phyloP scores from a whole-genome alignment of 164 flowering plant species.

The Buxus sempervirens region DNA sequence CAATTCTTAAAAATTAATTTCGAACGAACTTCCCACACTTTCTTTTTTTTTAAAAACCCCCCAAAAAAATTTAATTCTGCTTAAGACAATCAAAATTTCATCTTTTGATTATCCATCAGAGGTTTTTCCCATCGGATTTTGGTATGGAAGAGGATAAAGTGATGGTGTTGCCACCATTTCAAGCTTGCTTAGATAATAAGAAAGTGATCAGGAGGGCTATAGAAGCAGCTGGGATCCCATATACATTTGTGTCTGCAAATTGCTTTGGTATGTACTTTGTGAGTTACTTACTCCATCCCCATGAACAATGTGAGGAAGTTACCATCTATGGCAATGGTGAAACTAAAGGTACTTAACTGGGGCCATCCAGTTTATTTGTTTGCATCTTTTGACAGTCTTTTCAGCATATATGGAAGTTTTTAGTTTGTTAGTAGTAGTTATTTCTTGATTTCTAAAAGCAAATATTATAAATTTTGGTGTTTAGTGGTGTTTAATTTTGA shows the following conservation, averaged over 20 bases:
- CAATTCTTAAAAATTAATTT: too few species aligned
- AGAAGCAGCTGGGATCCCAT: conserved; percentile 34
- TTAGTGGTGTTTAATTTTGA: conserved; percentile 36
- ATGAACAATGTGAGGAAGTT: conserved; percentile 13
- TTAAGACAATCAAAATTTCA: background rate
- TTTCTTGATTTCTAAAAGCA: too few species aligned
- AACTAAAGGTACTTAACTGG: conserved; percentile 24
- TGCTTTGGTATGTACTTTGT: conserved; percentile 35
- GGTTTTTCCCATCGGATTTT: conserved; percentile 43
- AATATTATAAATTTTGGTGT: too few species aligned
- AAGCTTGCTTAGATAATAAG: conserved; percentile 25
- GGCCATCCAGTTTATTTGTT: too few species aligned
- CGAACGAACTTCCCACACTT: too few species aligned
- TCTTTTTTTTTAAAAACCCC: too few species aligned
- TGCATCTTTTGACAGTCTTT: too few species aligned
- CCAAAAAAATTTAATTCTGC: too few species aligned
- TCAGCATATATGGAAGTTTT: background rate
- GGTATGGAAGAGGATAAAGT: conserved; percentile 35
- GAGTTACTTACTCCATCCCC: conserved; percentile 32
- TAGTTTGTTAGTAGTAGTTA: too few species aligned
- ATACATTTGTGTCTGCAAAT: conserved; percentile 34
- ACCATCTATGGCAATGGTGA: conserved; percentile 33
- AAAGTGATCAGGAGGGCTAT: conserved; percentile 29
- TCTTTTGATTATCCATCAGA: conserved; percentile 9
- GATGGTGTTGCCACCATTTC: conserved; percentile 25